Base-by-base conservation (phyloP, 164 flowering plant species). In the Liquidambar formosana region DNA sequence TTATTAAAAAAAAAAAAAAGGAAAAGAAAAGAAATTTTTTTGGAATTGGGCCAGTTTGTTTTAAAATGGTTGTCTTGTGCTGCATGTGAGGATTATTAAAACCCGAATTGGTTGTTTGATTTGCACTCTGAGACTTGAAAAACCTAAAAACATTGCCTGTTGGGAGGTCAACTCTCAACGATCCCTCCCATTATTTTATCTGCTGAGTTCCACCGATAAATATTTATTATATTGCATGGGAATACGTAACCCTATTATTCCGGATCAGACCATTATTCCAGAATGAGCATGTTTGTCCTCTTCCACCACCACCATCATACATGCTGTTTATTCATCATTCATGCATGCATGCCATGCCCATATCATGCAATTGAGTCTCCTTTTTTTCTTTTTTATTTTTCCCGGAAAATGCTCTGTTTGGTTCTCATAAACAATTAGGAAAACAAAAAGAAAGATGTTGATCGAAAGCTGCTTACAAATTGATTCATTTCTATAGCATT, bases 211-310 rank as follows among this genome's bases (percentile, higher is more conserved):
- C 51, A 12, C 49, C 61, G 43, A 33, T 19, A 38, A 22, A 16
- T 12, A 15, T 10, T 49, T 49, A 65, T n/a, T 46, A 12, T 46
- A 64, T 48, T 54, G 61, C 62, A 66, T 66, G 69, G 43, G 16
- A 57, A 56, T 56, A 56, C 61, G 69, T 66, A 56, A 10, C 69
- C 69, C 69, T 66, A 54, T 44, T 54, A 12, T 44, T 54, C 62
- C 66, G 61, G 67, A 63, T 54, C 67, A 43, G 54, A 16, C 44
- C 73, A 70, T 53, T 63, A 70, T 70, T 63, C 67, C 66, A 56
- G 73, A 63, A 70, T 71, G 63, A 71, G 73, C 46, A 71, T 71
- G 63, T 71, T 64, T 71, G 73, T 71, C 68, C 44, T 56, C 28
- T 63, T 57, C 19, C 48, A 1, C 51, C 15, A 33, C 41, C 41